Conservation (phyloP, 805 yeast species). For the Wickerhamomyces strasburgensis region DNA sequence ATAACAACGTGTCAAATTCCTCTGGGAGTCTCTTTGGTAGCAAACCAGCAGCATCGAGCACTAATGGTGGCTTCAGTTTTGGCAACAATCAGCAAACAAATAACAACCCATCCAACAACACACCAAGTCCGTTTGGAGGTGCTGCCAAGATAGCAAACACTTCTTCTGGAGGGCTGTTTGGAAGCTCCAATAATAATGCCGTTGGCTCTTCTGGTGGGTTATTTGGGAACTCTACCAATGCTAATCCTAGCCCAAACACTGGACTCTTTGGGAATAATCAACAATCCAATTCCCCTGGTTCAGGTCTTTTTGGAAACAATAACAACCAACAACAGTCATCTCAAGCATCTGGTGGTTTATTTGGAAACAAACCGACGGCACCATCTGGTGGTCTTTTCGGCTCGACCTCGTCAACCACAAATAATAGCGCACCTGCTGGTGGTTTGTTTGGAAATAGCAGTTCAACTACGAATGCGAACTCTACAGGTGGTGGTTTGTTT, state of each 20-base stretch:
- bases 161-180: constrained; percentile 25
- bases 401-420: neutral
- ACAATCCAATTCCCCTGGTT: constrained; percentile 4
- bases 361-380: constrained; percentile 18
- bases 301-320: constrained; percentile 18
- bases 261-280: constrained; percentile 9
- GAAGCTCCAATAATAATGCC: constrained; percentile 10
- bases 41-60: constrained; percentile 3
- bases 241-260: constrained; percentile 1
- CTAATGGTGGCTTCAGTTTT: constrained; percentile 7
- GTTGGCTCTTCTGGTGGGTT: constrained; percentile 5
- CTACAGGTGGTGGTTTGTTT: constrained; percentile 16
- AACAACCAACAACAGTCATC: constrained; percentile 23
- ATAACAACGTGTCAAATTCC: constrained; percentile 1
- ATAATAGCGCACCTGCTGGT: neutral
- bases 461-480: neutral
- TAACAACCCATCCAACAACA: constrained; percentile 2
- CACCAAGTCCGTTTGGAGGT: constrained; percentile 3
- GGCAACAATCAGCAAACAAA: constrained; percentile 8
- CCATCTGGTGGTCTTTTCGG: neutral
- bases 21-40: constrained; percentile 11
- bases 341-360: constrained; percentile 14
- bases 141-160: constrained; percentile 2
- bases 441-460: constrained; percentile 2
- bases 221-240: constrained; percentile 11